Evolutionary conservation across 352 stramenopile genomes (phyloP).

Genomic region (Elongisporangium senticosum): DNA sequence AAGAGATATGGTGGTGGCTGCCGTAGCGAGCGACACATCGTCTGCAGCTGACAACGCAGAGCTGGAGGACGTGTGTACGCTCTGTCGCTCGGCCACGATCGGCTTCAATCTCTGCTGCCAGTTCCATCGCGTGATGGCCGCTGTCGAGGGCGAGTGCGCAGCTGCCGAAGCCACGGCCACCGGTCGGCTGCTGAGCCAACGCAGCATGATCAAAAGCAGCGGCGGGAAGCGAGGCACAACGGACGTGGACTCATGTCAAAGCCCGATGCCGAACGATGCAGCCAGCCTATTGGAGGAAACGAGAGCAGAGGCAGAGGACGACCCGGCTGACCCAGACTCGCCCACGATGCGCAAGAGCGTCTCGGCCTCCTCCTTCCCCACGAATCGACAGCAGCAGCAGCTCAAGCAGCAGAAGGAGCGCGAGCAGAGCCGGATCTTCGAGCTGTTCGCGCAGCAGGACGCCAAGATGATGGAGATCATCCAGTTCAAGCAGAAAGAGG

Average conservation of each 20-base stretch:
- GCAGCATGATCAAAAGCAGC: constrained; percentile 5
- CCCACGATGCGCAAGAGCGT: not conserved
- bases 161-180: not conserved
- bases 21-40: not conserved
- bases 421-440: constrained; percentile 23
- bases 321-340: not conserved
- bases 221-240: not conserved
- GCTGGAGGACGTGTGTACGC: constrained; percentile 13
- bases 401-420: not conserved
- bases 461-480: constrained; percentile 52
- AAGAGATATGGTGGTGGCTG: not conserved
- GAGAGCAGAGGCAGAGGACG: not conserved
- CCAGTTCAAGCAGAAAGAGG: constrained; percentile 58
- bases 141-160: constrained; percentile 28
- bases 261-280: not conserved
- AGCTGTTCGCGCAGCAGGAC: constrained; percentile 55
- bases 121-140: constrained; percentile 42
- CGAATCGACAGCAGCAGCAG: not conserved
- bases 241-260: not conserved
- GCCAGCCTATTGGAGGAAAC: not conserved
- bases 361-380: not conserved
- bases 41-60: not conserved
- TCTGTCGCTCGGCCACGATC: constrained; percentile 56
- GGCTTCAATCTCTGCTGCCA: constrained; percentile 64
- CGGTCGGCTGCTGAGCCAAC: constrained; percentile 5